Conservation (phyloP, 2,329 filamentous ascomycete genomes). For the Aspergillus glaucus region DNA sequence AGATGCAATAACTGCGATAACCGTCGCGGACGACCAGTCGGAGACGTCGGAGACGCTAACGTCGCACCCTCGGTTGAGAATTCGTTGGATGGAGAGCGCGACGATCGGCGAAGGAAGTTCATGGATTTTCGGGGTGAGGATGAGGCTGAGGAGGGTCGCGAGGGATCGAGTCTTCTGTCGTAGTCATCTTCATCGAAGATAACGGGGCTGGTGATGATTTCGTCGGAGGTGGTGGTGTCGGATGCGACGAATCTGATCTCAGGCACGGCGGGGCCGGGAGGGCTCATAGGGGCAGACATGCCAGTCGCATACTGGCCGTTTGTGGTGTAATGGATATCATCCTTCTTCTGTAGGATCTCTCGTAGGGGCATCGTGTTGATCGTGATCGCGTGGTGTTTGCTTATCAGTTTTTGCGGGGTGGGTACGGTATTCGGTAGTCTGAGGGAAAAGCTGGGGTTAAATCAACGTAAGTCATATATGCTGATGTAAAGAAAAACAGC, state of each 20-base stretch:
- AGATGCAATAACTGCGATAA: slow-evolving; percentile 31
- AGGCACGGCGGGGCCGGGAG: slow-evolving; percentile 35
- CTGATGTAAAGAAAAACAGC: background rate
- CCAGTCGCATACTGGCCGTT: slow-evolving; percentile 44
- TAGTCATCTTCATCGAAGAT: slow-evolving; percentile 41
- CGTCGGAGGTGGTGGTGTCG: slow-evolving; percentile 75
- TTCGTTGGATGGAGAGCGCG: slow-evolving; percentile 14
- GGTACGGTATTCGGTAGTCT: slow-evolving; percentile 1
- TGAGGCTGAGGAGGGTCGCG: slow-evolving; percentile 18
- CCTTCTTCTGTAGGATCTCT: slow-evolving; percentile 59
- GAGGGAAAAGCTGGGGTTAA: too few relatives aligned
- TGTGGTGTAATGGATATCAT: slow-evolving; percentile 39
- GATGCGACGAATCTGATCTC: slow-evolving; percentile 80
- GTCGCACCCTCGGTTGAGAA: slow-evolving; percentile 8
- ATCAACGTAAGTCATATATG: background rate
- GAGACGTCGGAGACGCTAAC: slow-evolving; percentile 16
- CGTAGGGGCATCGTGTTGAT: slow-evolving; percentile 49
- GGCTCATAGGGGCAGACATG: slow-evolving; percentile 21
- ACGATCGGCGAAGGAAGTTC: slow-evolving; percentile 28
- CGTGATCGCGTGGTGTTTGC: background rate
- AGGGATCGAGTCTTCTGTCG: slow-evolving; percentile 5
- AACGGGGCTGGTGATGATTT: slow-evolving; percentile 65
- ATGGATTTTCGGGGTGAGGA: slow-evolving; percentile 27
- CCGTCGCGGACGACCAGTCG: slow-evolving; percentile 24
- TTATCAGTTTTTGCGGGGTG: background rate